Conservation (phyloP, 2,329 filamentous ascomycete species). For the Diaporthe sp. region DNA sequence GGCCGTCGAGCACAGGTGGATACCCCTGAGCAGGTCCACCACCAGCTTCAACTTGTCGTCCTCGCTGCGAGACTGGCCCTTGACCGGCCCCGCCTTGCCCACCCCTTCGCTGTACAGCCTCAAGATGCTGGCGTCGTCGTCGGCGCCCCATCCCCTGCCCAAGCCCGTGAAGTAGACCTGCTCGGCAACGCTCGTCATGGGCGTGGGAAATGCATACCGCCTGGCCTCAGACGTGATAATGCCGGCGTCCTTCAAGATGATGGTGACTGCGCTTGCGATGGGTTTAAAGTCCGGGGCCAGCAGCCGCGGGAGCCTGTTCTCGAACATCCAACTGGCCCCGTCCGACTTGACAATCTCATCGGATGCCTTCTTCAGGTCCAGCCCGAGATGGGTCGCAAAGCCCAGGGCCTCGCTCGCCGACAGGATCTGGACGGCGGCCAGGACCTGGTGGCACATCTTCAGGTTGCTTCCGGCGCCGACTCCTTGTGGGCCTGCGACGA, state of each 20-base stretch:
- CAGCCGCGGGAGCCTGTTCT: constrained; percentile 70
- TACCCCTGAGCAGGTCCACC: constrained; percentile 56
- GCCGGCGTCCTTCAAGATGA: constrained; percentile 72
- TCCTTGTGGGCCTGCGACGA: constrained; percentile 66
- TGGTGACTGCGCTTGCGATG: constrained; percentile 70
- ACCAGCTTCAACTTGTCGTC: constrained; percentile 56
- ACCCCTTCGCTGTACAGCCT: constrained; percentile 58
- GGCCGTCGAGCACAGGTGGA: constrained; percentile 59
- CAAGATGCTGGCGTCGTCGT: constrained; percentile 61
- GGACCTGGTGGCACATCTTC: constrained; percentile 75
- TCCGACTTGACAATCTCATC: constrained; percentile 61
- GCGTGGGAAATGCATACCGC: constrained; percentile 69
- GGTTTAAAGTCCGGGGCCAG: constrained; percentile 66
- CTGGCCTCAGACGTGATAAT: constrained; percentile 79
- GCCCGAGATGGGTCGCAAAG: constrained; percentile 68
- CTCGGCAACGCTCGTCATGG: constrained; percentile 74
- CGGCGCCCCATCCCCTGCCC: constrained; percentile 65
- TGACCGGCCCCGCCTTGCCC: constrained; percentile 50
- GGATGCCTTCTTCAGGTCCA: constrained; percentile 61
- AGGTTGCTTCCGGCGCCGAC: constrained; percentile 73
- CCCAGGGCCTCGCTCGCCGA: constrained; percentile 73
- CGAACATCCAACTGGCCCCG: constrained; percentile 74
- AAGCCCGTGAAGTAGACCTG: constrained; percentile 74
- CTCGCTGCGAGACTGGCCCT: constrained; percentile 48
- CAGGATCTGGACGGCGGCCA: constrained; percentile 75